Percentiles rank a stretch among this genome's conserved stretches.
Evolutionary conservation across 2,329 filamentous ascomycete genomes (phyloP).

Genomic region (Pseudogymnoascus sp.): DNA sequence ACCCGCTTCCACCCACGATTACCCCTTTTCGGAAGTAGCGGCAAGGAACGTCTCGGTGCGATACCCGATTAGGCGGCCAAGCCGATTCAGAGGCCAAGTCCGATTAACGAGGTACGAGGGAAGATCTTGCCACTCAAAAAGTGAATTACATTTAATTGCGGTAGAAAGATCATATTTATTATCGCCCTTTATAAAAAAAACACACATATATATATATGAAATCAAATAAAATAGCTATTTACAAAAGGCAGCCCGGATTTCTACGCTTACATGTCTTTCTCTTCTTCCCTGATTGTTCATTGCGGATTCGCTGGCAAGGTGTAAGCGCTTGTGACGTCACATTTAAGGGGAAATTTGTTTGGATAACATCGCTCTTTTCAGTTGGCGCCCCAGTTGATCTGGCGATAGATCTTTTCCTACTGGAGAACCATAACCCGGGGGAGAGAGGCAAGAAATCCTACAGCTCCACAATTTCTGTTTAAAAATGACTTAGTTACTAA

Average conservation of each 20-base stretch:
- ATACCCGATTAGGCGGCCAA: neutral
- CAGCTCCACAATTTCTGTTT: neutral
- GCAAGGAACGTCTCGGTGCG: neutral
- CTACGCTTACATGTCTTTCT: neutral
- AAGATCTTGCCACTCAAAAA: neutral
- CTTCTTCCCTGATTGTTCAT: neutral
- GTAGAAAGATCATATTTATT: neutral
- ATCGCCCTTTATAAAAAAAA: neutral
- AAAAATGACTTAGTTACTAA: neutral
- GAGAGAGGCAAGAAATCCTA: neutral
- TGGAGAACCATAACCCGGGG: slow-evolving; percentile 1
- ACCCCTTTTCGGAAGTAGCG: neutral
- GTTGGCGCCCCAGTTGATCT: neutral
- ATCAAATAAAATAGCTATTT: neutral
- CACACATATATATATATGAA: neutral
- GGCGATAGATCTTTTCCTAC: neutral
- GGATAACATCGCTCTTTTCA: neutral
- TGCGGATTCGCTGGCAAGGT: neutral
- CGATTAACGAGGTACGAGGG: neutral
- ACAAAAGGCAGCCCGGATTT: neutral
- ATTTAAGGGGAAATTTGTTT: neutral
- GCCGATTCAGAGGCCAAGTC: neutral
- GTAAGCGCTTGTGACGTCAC: neutral
- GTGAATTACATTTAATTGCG: neutral
- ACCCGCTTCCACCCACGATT: too few relatives aligned